These are phyloP conservation scores for Phytophthora megakarya DNA, from an alignment of 352 stramenopile genomes.

Conservation along the genomic window DNA sequence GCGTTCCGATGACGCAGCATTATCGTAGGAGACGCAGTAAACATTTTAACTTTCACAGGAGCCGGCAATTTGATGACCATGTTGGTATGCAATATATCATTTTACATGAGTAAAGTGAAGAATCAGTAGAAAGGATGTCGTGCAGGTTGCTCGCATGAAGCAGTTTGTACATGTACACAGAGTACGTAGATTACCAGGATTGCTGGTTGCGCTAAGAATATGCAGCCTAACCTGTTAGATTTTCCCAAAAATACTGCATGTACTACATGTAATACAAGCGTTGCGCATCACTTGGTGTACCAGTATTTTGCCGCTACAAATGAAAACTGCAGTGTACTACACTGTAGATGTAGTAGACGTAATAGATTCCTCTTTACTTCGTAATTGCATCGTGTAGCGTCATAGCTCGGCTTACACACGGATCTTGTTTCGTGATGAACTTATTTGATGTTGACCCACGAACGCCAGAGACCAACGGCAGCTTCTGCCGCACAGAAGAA, in stretches of 20 bases:
- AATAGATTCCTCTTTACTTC: background rate
- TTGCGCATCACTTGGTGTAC: too few relatives aligned
- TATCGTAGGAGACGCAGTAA: conserved; percentile 7
- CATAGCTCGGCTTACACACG: background rate
- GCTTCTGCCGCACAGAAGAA: conserved; percentile 77
- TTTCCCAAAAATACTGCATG: too few relatives aligned
- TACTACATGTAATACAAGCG: too few relatives aligned
- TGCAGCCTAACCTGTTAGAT: too few relatives aligned
- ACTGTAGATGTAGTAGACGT: too few relatives aligned
- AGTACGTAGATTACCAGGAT: too few relatives aligned
- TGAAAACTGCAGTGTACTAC: too few relatives aligned
- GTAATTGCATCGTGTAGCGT: background rate
- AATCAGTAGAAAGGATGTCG: too few relatives aligned
- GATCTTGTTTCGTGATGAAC: conserved; percentile 13
- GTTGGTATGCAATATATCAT: conserved; percentile 14
- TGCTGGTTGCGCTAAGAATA: too few relatives aligned
- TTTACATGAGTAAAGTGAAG: background rate
- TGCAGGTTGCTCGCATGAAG: too few relatives aligned
- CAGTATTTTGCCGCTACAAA: too few relatives aligned
- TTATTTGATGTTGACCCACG: conserved; percentile 63
- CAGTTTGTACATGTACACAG: too few relatives aligned
- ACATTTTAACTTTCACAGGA: conserved; percentile 23
- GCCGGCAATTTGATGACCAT: conserved; percentile 13
- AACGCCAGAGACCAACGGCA: conserved; percentile 69
- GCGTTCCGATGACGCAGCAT: background rate